Evolutionary conservation across 2,329 filamentous ascomycete genomes (phyloP), one percentile per base, ranked within the genome.

Genomic region (Cadophora sp.): DNA sequence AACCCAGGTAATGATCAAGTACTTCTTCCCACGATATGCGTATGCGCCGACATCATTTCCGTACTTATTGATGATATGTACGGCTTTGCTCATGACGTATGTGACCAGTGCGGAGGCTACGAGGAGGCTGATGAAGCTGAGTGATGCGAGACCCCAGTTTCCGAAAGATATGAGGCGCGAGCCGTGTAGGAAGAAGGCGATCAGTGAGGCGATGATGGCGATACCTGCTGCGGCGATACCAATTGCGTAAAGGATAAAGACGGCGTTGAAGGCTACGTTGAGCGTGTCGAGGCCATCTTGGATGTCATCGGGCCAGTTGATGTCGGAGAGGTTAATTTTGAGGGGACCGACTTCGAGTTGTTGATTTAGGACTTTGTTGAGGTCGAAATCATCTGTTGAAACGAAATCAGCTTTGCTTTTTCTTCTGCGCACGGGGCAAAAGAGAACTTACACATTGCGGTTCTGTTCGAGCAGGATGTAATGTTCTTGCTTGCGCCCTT

Each of bases 101-200:
- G 87, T 91, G 29, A 89, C 87, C 27, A 94, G 90, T 73, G 93
- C 93, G 24, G 91, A 94, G 59, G 91, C 89, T 63, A 90, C 89
- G 3, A 91, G 91, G 74, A 91, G 84, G 14, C 88, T 80, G 7
- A 87, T 50, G 69, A 88, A 86, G 0, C 84, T 66, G 59, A 78
- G 65, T 51, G 81, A 74, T 22, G 84, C 78, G 9, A 88, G 73
- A 7, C 82, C 72, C 59, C 85, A 79, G 73, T 88, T 87, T 56
- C 84, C 72, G 24, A 83, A 78, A 2, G 84, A 82, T n/a, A 82
- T 79, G 24, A 85, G 72, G 0, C 81, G 76, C 1, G 82, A 83
- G 1, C 79, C 76, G 14, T 79, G 66, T 1, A 72, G 69, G 71
- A 87, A 80, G 63, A 87, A 68, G 1, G 81, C 81, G 40, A 81